Percentiles rank a stretch among this genome's conserved stretches.
phyloP scores from a whole-genome alignment of 1,284 basidiomycete species.

The Trichosporon ovoides region DNA sequence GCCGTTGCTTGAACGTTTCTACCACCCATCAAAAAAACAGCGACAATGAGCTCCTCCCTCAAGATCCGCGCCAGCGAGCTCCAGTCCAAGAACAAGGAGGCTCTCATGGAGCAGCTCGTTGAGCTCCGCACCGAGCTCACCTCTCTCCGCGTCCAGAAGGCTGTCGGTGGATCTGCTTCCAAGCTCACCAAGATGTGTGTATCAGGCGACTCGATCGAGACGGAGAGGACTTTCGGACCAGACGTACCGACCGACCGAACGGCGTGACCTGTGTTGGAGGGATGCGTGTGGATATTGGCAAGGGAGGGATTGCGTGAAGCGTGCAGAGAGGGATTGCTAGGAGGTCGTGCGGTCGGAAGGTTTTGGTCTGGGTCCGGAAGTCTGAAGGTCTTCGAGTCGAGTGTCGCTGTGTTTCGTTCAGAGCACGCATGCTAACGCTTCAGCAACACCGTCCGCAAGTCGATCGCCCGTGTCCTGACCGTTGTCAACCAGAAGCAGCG shows the following conservation, averaged over 20 bases:
- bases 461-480: conserved; percentile 95
- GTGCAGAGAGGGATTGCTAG: background rate
- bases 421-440: conserved; percentile 7
- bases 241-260: no score
- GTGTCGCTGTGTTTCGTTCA: conserved; percentile 4
- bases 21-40: conserved; percentile 7
- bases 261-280: conserved; percentile 5
- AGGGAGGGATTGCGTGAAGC: background rate
- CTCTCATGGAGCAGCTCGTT: conserved; percentile 88
- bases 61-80: conserved; percentile 96
- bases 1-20: conserved; percentile 3
- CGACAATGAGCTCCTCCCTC: conserved; percentile 45
- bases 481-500: conserved; percentile 98
- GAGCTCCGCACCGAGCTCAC: conserved; percentile 97
- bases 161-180: conserved; percentile 88
- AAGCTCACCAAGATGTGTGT: conserved; percentile 97
- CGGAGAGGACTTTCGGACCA: no score
- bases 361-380: background rate
- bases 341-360: no score
- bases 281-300: background rate
- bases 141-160: conserved; percentile 92
- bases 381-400: background rate
- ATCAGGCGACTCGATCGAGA: background rate
- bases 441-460: conserved; percentile 96
- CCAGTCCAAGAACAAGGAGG: conserved; percentile 96